A percentile compares a stretch with the other conserved stretches of the same genome.
Conservation (phyloP, 495 filamentous ascomycete species). For the Penicillium egyptiacum region DNA sequence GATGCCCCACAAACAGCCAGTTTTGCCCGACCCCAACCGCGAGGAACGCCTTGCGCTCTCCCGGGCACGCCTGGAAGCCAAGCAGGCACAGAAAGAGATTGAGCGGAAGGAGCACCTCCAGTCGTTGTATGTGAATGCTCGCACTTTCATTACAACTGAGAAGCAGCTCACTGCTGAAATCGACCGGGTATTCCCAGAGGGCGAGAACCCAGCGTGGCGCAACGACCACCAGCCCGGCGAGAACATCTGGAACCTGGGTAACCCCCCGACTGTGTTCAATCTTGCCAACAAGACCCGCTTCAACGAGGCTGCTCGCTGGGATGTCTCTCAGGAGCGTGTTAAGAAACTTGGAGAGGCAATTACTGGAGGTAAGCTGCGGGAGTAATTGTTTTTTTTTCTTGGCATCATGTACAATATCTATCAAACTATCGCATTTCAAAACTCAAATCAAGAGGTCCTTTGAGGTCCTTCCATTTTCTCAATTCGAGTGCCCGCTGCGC, state of each 20-base stretch:
- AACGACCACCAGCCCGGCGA: slow-evolving; percentile 43
- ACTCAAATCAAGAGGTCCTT: slow-evolving; percentile 8
- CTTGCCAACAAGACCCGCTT: slow-evolving; percentile 32
- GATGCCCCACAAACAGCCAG: slow-evolving; percentile 35
- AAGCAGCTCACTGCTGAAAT: slow-evolving; percentile 60
- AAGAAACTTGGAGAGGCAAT: slow-evolving; percentile 65
- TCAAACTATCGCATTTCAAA: slow-evolving; percentile 22
- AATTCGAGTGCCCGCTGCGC: background rate
- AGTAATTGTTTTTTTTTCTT: slow-evolving; percentile 10
- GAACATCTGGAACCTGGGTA: slow-evolving; percentile 60
- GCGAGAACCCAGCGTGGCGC: slow-evolving; percentile 49
- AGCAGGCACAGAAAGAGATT: slow-evolving; percentile 38
- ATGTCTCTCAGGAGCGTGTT: slow-evolving; percentile 56
- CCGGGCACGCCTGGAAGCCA: slow-evolving; percentile 36
- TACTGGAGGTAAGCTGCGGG: slow-evolving; percentile 66
- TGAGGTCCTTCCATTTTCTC: background rate
- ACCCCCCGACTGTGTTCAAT: slow-evolving; percentile 50
- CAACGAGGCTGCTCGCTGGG: slow-evolving; percentile 40
- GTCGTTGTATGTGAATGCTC: slow-evolving; percentile 63
- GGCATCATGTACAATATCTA: slow-evolving; percentile 33
- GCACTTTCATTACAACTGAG: slow-evolving; percentile 64
- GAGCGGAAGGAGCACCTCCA: slow-evolving; percentile 54
- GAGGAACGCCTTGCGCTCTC: slow-evolving; percentile 47
- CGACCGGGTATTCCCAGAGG: slow-evolving; percentile 58
- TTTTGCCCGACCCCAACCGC: slow-evolving; percentile 50